Conservation (phyloP, 371 early-diverging fungal species). For the Saksenaea vasiformis region DNA sequence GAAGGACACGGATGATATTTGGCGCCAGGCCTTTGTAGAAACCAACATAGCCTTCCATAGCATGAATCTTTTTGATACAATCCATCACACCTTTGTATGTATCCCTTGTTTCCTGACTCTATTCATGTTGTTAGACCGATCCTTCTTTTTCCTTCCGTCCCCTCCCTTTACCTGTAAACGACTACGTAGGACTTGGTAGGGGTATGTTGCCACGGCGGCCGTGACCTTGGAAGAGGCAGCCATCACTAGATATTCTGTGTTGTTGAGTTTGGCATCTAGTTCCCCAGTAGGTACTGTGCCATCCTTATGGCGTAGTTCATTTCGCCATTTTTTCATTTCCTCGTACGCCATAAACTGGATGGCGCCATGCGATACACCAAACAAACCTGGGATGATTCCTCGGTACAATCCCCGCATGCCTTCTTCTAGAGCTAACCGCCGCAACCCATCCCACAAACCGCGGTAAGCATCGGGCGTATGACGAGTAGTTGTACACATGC, state of each 20-base stretch:
- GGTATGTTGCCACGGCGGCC: conserved; percentile 90
- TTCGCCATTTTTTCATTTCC: conserved; percentile 82
- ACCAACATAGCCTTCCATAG: conserved; percentile 78
- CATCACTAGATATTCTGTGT: conserved; percentile 82
- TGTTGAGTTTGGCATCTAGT: conserved; percentile 49
- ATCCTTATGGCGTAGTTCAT: conserved; percentile 33
- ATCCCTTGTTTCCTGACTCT: conserved; percentile 41
- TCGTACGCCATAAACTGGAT: conserved; percentile 97
- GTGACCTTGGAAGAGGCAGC: conserved; percentile 86
- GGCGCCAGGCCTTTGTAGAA: conserved; percentile 97
- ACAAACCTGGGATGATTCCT: conserved; percentile 86
- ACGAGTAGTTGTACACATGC: conserved; percentile 82
- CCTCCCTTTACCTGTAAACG: conserved; percentile 74
- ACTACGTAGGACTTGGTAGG: conserved; percentile 91
- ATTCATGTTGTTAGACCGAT: conserved; percentile 9
- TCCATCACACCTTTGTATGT: conserved; percentile 72
- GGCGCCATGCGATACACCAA: conserved; percentile 94
- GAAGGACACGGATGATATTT: conserved; percentile 86
- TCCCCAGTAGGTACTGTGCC: conserved; percentile 33
- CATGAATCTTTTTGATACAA: conserved; percentile 70
- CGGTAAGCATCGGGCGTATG: conserved; percentile 73
- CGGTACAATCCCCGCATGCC: conserved; percentile 86
- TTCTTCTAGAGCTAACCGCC: conserved; percentile 66
- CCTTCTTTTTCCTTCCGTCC: not conserved
- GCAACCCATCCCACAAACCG: conserved; percentile 73